Percentiles rank a stretch among this genome's conserved stretches.
Conservation (phyloP, 1,139 yeast genomes). For the Geotrichum siamense region DNA sequence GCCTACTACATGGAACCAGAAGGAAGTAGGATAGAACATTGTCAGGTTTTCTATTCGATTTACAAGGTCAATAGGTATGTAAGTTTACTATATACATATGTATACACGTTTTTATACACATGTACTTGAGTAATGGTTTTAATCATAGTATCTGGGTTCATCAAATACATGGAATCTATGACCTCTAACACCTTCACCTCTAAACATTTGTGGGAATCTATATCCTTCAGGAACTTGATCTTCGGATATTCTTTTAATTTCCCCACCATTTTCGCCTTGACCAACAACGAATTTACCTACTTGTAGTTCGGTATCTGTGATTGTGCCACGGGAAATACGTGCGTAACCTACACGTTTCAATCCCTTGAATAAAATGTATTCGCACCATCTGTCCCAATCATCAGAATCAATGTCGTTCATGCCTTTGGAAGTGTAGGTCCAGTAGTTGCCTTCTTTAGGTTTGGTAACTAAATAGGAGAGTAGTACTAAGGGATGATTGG, state of each 20-base stretch:
- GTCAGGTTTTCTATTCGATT: no score
- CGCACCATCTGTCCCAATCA: slow-evolving; percentile 99
- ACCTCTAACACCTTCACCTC: slow-evolving; percentile 92
- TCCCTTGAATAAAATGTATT: slow-evolving; percentile 82
- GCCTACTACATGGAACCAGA: no score
- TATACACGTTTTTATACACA: no score
- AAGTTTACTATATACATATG: no score
- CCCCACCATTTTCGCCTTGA: slow-evolving; percentile 45
- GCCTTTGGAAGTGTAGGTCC: slow-evolving; percentile 82
- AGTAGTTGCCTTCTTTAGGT: slow-evolving; percentile 83
- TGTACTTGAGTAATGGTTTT: slow-evolving; percentile 19
- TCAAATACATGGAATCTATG: slow-evolving; percentile 92
- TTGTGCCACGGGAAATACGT: slow-evolving; percentile 84
- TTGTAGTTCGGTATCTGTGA: slow-evolving; percentile 94
- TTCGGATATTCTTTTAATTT: slow-evolving; percentile 47
- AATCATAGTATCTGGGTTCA: slow-evolving; percentile 67
- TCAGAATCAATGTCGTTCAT: slow-evolving; percentile 90
- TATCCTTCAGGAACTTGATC: slow-evolving; percentile 51
- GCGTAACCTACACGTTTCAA: slow-evolving; percentile 89
- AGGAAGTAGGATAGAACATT: no score
- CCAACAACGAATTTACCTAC: slow-evolving; percentile 78
- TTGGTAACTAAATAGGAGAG: slow-evolving; percentile 84
- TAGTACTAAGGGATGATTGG: slow-evolving; percentile 69
- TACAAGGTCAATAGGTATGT: no score
- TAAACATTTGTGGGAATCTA: slow-evolving; percentile 74